Conservation (phyloP, 148 eudicot genomes). For the Arctostaphylos glauca region DNA sequence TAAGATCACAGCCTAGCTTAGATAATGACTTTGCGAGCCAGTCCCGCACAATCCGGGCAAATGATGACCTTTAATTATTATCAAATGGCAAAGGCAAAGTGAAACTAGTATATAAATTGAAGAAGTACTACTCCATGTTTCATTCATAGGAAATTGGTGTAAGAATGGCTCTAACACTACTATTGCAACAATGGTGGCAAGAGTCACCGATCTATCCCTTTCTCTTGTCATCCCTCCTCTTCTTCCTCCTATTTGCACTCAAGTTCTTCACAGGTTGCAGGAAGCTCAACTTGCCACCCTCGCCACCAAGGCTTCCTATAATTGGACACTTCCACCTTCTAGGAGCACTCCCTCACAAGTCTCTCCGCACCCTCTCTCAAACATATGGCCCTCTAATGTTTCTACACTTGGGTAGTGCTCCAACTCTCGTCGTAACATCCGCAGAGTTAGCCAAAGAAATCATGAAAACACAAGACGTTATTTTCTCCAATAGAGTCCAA, state of each 20-base stretch:
- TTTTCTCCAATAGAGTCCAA: background rate
- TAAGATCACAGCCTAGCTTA: too few species aligned
- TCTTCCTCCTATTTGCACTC: background rate
- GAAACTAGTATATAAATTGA: background rate
- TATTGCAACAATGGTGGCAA: background rate
- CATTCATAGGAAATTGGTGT: background rate
- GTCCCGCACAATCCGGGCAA: too few species aligned
- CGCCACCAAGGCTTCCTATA: constrained; percentile 15
- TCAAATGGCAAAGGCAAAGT: background rate
- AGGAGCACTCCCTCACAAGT: background rate
- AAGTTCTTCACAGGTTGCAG: background rate
- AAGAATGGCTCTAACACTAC: background rate
- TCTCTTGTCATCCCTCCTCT: background rate
- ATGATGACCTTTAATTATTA: too few species aligned
- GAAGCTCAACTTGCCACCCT: background rate
- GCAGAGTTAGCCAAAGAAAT: background rate
- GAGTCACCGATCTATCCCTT: background rate
- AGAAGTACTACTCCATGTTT: background rate
- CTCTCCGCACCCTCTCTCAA: background rate
- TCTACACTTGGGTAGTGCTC: background rate
- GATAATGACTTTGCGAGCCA: too few species aligned
- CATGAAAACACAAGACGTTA: background rate
- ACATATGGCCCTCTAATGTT: background rate
- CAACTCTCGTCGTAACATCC: constrained; percentile 5
- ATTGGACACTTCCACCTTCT: constrained; percentile 5